A percentile compares a stretch with the other conserved stretches of the same genome.
phyloP scores from a whole-genome alignment of 83 land plant genomes.

The Diphasiastrum complanatum region DNA sequence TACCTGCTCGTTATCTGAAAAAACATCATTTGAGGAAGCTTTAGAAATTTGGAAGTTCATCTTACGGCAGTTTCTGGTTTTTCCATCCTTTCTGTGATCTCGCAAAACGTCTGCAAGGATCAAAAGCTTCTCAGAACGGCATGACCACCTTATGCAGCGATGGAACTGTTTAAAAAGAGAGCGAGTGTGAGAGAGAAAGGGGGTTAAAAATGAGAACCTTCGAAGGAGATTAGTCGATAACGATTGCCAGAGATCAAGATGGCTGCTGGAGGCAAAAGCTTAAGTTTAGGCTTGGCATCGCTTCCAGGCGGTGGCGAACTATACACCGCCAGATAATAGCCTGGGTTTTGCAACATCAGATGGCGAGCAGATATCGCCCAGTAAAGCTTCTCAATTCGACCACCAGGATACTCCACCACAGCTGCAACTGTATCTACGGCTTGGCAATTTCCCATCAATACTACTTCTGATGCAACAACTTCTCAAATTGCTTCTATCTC shows the following conservation, averaged over 20 bases:
- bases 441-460: slow-evolving; percentile 18
- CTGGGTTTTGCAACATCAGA: slow-evolving; percentile 14
- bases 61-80: not conserved
- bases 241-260: slow-evolving; percentile 6
- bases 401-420: slow-evolving; percentile 13
- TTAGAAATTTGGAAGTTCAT: too few relatives aligned
- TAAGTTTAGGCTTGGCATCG: slow-evolving; percentile 4
- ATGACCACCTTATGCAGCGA: not conserved
- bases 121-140: not conserved
- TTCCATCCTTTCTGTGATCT: not conserved
- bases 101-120: not conserved
- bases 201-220: slow-evolving; percentile 1
- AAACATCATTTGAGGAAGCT: too few relatives aligned
- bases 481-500: too few relatives aligned
- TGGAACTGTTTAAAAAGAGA: not conserved
- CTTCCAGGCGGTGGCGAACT: not conserved
- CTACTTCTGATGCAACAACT: too few relatives aligned
- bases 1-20: too few relatives aligned
- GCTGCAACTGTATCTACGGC: slow-evolving; percentile 11
- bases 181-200: not conserved
- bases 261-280: slow-evolving; percentile 7
- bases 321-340: slow-evolving; percentile 2
- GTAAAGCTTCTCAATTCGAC: slow-evolving; percentile 13
- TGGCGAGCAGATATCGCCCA: slow-evolving; percentile 10
- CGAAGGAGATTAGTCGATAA: slow-evolving; percentile 7